Evolutionary conservation across 2,329 filamentous ascomycete species (phyloP), one percentile per base, ranked within the genome.

Genomic region (Kalaharituber pfeilii): DNA sequence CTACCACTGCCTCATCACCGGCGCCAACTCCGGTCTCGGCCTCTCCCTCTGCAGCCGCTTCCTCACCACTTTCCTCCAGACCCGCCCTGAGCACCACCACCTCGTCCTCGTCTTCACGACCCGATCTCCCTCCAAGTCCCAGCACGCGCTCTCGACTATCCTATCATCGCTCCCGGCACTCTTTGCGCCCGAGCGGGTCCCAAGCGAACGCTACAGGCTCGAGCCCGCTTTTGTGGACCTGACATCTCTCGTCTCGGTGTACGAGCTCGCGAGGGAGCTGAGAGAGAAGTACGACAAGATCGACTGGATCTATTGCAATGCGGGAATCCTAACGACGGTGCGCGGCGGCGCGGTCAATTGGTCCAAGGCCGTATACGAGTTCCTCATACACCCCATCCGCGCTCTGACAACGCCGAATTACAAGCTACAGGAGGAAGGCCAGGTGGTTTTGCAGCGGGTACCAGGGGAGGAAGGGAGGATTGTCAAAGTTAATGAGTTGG

Each of bases 401-500:
- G 73, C 80, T 1, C 75, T 80, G 26, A 89, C 86, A 5, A 93
- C 79, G 74, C 88, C 89, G 0, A 72, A 71, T 1, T 95, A 76
- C 72, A 94, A 94, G 71, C 68, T 80, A 28, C 62, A 64, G 30
- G 61, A 60, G 6, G 65, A 73, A 2, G 81, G 81, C 24, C 69
- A 72, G 56, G 55, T 75, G 0, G 71, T 77, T n/a, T 70, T 71
- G 57, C 68, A 70, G 7, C 75, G 87, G 65, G 70, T 75, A 13
- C 65, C 67, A 2, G 25, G 66, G 67, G 58, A 61, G 47, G n/a
- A n/a, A n/a, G n/a, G n/a, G n/a, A n/a, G n/a, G n/a, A n/a, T n/a
- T n/a, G n/a, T n/a, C n/a, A n/a, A n/a, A n/a, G n/a, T n/a, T n/a
- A n/a, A n/a, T n/a, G n/a, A n/a, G n/a, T n/a, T n/a, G n/a, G n/a